phyloP scores from a whole-genome alignment of 805 yeast species.

The Suhomyces sp. region DNA sequence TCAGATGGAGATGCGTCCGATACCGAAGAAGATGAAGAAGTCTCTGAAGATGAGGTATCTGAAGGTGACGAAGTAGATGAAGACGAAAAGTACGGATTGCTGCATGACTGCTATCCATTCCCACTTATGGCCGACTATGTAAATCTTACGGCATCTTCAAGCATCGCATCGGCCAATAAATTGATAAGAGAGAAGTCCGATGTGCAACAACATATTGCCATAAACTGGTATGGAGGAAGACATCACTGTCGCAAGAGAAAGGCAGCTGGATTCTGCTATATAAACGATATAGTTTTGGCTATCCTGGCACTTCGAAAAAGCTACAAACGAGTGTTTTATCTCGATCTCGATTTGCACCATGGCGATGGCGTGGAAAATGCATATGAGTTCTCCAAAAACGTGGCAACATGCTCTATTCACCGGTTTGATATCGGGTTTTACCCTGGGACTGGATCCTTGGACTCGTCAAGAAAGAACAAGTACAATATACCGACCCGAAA shows the following conservation, averaged over 20 bases:
- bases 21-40: not conserved
- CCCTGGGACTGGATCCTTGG: slow-evolving; percentile 63
- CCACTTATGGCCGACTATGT: slow-evolving; percentile 52
- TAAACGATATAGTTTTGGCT: slow-evolving; percentile 63
- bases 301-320: slow-evolving; percentile 48
- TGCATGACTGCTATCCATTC: slow-evolving; percentile 64
- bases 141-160: slow-evolving; percentile 51
- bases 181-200: slow-evolving; percentile 19
- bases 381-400: slow-evolving; percentile 52
- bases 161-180: slow-evolving; percentile 45
- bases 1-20: not conserved
- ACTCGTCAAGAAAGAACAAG: slow-evolving; percentile 29
- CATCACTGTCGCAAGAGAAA: slow-evolving; percentile 58
- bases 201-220: slow-evolving; percentile 36
- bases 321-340: slow-evolving; percentile 50
- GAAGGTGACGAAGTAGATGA: not conserved
- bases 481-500: slow-evolving; percentile 55
- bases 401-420: slow-evolving; percentile 63
- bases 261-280: slow-evolving; percentile 72
- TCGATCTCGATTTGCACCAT: slow-evolving; percentile 75
- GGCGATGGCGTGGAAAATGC: slow-evolving; percentile 79
- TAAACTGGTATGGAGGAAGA: slow-evolving; percentile 80
- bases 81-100: slow-evolving; percentile 37
- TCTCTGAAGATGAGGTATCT: not conserved
- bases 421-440: slow-evolving; percentile 63